Conservation (phyloP, 2,329 filamentous ascomycete genomes). For the Lizonia empirigonia region DNA sequence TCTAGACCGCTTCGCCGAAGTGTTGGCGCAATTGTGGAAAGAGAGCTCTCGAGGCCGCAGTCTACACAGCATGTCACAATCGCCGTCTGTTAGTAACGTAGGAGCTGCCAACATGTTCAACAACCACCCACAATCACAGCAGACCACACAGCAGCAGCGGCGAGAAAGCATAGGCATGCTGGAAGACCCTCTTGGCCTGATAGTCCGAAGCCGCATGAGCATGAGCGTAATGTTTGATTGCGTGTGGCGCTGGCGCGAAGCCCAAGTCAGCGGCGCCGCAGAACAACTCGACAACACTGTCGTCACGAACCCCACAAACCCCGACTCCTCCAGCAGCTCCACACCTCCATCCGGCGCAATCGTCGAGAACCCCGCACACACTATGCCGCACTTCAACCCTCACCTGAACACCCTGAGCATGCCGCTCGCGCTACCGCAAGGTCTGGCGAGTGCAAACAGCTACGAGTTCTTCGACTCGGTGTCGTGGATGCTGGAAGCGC, state of each 20-base stretch:
- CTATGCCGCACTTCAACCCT: conserved; percentile 45
- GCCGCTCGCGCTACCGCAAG: conserved; percentile 67
- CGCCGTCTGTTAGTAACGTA: conserved; percentile 42
- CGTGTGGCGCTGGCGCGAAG: conserved; percentile 85
- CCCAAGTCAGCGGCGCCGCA: conserved; percentile 53
- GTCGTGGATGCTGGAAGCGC: conserved; percentile 91
- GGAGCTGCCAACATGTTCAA: conserved; percentile 44
- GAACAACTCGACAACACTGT: conserved; percentile 65
- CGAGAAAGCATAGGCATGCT: conserved; percentile 46
- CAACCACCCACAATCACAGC: conserved; percentile 30
- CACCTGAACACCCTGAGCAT: conserved; percentile 50
- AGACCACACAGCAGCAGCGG: conserved; percentile 33
- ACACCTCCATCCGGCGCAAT: conserved; percentile 58
- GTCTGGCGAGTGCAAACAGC: conserved; percentile 48
- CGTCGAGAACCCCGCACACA: conserved; percentile 42
- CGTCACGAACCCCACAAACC: conserved; percentile 87
- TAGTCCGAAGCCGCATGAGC: conserved; percentile 82
- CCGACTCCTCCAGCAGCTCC: conserved; percentile 71
- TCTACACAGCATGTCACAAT: conserved; percentile 46
- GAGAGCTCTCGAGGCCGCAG: conserved; percentile 52
- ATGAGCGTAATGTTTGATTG: conserved; percentile 86
- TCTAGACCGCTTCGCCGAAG: conserved; percentile 77
- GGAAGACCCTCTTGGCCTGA: conserved; percentile 76
- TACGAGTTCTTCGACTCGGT: conserved; percentile 84
- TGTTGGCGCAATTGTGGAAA: conserved; percentile 89